Conservation (phyloP, 306 rosid species). For the Corylus heterophylla region DNA sequence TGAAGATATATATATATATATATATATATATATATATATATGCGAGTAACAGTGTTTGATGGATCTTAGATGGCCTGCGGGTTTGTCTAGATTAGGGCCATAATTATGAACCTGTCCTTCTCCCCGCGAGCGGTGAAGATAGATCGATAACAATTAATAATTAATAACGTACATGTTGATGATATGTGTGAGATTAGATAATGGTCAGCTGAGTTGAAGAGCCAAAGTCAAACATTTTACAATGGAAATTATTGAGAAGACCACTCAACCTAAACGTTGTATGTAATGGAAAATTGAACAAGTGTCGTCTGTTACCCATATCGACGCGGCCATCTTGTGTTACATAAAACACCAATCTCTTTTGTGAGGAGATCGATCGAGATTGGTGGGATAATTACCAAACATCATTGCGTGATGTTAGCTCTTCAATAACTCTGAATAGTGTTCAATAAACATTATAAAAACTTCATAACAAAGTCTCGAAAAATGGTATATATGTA, state of each 20-base stretch:
- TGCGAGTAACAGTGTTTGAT: neutral
- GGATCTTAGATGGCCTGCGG: neutral
- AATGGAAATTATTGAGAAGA: neutral
- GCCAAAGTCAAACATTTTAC: neutral
- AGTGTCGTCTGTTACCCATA: neutral
- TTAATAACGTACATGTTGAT: neutral
- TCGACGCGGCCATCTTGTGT: neutral
- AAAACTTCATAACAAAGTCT: neutral
- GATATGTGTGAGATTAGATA: neutral
- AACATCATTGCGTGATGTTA: neutral
- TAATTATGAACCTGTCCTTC: neutral
- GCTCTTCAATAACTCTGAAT: slow-evolving; percentile 2
- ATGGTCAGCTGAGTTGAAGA: neutral
- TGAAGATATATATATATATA: too few species aligned
- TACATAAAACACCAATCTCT: neutral
- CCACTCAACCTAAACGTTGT: neutral
- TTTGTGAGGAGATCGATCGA: neutral
- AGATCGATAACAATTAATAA: neutral
- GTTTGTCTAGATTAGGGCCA: neutral
- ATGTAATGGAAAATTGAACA: neutral
- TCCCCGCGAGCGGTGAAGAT: neutral
- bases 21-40: too few species aligned
- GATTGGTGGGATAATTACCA: neutral
- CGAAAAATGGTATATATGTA: neutral
- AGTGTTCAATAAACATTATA: neutral